A percentile compares a stretch with the other conserved stretches of the same genome.
Evolutionary conservation across 345 rosid species (phyloP).

Genomic region (Eucalyptus grandis): DNA sequence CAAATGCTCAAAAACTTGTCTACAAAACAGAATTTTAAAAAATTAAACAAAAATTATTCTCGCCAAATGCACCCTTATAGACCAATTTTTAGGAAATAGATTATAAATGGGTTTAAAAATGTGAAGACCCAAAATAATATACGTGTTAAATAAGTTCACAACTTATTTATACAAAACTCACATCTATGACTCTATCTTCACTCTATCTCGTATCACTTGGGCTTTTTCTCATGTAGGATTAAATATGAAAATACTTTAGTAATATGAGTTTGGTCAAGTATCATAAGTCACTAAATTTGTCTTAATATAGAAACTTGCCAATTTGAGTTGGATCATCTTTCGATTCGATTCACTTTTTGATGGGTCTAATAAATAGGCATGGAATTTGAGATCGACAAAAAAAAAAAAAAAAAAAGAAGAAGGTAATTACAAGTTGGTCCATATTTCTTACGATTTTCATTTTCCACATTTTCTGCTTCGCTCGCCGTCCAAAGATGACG

Average conservation of each 20-base stretch:
- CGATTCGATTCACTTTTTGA: too few species aligned
- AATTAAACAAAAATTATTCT: too few species aligned
- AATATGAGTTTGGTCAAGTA: neutral
- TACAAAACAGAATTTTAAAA: fast-evolving
- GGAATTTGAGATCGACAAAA: neutral
- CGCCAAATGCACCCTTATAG: too few species aligned
- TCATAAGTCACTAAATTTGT: too few species aligned
- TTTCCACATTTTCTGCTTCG: neutral
- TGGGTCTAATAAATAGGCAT: neutral
- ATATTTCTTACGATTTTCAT: neutral
- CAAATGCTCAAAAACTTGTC: fast-evolving
- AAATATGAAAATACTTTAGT: too few species aligned
- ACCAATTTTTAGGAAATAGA: too few species aligned
- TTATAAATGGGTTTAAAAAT: neutral
- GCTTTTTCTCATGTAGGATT: too few species aligned
- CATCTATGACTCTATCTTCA: neutral
- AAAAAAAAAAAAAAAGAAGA: neutral
- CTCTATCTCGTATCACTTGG: neutral
- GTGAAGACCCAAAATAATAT: too few species aligned
- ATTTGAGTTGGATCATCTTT: too few species aligned
- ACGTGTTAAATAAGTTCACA: too few species aligned
- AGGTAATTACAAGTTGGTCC: neutral
- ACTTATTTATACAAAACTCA: neutral
- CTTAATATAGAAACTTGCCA: too few species aligned
- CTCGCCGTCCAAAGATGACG: neutral